These are phyloP conservation scores for Achaetomiella virescens DNA, from an alignment of 495 filamentous ascomycete genomes.

Conservation along the genomic window DNA sequence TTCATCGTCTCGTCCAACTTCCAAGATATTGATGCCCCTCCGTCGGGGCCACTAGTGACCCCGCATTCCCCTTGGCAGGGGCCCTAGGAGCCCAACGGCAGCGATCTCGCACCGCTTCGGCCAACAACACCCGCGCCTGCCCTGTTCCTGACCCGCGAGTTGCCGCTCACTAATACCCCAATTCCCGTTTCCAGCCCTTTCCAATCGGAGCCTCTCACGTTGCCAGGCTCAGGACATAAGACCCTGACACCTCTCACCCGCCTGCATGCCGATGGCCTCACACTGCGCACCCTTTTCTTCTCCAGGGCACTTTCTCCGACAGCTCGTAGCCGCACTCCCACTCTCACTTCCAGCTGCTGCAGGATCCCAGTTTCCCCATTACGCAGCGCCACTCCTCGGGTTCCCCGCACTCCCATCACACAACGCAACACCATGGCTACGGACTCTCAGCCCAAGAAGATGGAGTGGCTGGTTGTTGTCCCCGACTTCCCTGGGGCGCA, in stretches of 20 bases:
- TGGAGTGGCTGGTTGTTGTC: constrained; percentile 80
- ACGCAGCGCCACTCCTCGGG: neutral
- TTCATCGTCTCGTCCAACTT: too few species aligned
- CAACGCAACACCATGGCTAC: constrained; percentile 36
- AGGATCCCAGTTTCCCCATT: neutral
- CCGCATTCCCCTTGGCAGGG: constrained; percentile 7
- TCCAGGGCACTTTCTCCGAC: neutral
- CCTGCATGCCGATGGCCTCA: constrained; percentile 2
- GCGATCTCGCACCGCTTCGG: constrained; percentile 1
- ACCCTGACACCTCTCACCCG: neutral
- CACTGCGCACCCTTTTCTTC: constrained; percentile 1
- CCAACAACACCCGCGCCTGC: neutral
- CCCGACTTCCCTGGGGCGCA: constrained; percentile 68
- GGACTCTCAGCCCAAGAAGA: constrained; percentile 41
- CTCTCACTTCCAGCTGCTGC: neutral
- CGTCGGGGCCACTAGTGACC: too few species aligned
- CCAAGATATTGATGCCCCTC: too few species aligned
- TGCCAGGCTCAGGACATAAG: neutral
- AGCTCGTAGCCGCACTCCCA: neutral
- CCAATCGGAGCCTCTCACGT: neutral
- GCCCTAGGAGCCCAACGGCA: neutral
- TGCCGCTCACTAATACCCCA: constrained; percentile 6
- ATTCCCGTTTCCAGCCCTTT: neutral
- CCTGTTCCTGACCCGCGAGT: neutral
- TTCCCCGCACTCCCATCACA: neutral